Evolutionary conservation across 306 rosid species (phyloP).

Genomic region (Vigna nakashimae): DNA sequence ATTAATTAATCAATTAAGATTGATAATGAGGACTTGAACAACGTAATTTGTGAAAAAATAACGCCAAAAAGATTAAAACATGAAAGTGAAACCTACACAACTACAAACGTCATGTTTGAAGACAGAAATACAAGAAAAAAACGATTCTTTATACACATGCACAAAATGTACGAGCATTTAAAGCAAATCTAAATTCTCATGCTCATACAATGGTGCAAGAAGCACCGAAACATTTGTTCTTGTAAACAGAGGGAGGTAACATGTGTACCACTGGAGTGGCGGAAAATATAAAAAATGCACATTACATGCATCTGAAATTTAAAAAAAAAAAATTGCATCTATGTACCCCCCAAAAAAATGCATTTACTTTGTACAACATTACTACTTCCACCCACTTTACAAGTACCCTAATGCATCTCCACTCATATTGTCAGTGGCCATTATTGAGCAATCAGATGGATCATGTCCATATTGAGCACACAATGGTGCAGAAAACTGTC

Average conservation of each 20-base stretch:
- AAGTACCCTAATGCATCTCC: slow-evolving; percentile 65
- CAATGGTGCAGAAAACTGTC: slow-evolving; percentile 65
- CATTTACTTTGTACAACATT: slow-evolving; percentile 47
- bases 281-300: slow-evolving; percentile 25
- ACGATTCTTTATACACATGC: not conserved
- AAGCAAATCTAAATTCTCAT: slow-evolving; percentile 22
- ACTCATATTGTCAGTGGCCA: slow-evolving; percentile 58
- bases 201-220: slow-evolving; percentile 28
- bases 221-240: slow-evolving; percentile 30
- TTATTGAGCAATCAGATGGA: slow-evolving; percentile 63
- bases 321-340: slow-evolving; percentile 20
- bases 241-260: not conserved
- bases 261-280: slow-evolving; percentile 35
- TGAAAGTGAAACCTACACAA: not conserved
- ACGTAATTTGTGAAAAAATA: no score
- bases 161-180: not conserved
- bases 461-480: slow-evolving; percentile 76
- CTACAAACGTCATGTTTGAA: not conserved
- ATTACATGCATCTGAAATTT: not conserved
- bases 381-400: slow-evolving; percentile 47
- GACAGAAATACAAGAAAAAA: not conserved
- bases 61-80: no score
- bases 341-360: slow-evolving; percentile 31
- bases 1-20: no score
- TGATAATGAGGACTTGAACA: no score